Conservation (phyloP, 148 eudicot species). For the Tetragonia tetragonoides region DNA sequence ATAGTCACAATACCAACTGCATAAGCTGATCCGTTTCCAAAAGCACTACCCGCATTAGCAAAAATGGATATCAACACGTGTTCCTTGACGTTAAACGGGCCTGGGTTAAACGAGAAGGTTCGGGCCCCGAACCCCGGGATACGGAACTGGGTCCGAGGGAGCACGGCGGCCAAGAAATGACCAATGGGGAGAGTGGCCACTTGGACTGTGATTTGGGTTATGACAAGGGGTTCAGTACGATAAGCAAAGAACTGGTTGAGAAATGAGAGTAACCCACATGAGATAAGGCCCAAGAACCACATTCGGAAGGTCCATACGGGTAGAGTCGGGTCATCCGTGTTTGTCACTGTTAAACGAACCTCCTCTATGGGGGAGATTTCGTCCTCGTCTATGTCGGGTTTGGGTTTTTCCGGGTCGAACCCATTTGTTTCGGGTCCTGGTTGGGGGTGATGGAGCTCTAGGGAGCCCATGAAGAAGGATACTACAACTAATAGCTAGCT, state of each 20-base stretch:
- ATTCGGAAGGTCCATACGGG: conserved; percentile 95
- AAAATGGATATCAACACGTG: conserved; percentile 81
- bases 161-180: conserved; percentile 54
- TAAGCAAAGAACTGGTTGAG: conserved; percentile 89
- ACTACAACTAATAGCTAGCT: neutral
- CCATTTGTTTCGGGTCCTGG: conserved; percentile 20
- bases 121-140: conserved; percentile 60
- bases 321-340: conserved; percentile 74
- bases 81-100: conserved; percentile 94
- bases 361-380: conserved; percentile 84
- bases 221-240: conserved; percentile 73
- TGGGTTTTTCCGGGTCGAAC: conserved; percentile 32
- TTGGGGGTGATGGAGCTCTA: conserved; percentile 1
- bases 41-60: conserved; percentile 89
- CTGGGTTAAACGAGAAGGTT: conserved; percentile 68
- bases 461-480: conserved; percentile 22
- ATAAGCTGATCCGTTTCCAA: conserved; percentile 81
- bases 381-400: conserved; percentile 34
- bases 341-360: conserved; percentile 76
- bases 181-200: conserved; percentile 78
- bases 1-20: conserved; percentile 74
- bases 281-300: conserved; percentile 80
- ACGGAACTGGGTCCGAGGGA: conserved; percentile 55
- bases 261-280: conserved; percentile 73
- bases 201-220: conserved; percentile 81